Percentiles rank a stretch among this genome's conserved stretches.
phyloP scores from a whole-genome alignment of 164 flowering plant species.

The Stephania japonica region DNA sequence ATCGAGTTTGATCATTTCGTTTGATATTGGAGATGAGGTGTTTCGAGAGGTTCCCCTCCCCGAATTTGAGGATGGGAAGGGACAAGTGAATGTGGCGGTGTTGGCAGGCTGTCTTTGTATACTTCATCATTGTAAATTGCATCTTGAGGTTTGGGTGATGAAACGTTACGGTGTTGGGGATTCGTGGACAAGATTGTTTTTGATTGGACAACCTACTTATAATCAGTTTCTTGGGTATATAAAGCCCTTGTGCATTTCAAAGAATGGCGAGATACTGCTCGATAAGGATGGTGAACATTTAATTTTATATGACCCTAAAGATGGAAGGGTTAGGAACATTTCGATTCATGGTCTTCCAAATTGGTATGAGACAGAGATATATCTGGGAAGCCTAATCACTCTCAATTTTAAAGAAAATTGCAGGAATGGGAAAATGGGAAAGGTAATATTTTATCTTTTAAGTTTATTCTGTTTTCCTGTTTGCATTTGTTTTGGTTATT shows the following conservation, averaged over 20 bases:
- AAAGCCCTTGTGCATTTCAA: neutral
- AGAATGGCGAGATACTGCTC: conserved; percentile 1
- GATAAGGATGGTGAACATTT: neutral
- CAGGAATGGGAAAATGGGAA: neutral
- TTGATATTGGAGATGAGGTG: conserved; percentile 20
- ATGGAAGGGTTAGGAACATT: neutral
- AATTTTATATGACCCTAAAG: conserved; percentile 5
- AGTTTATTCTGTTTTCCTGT: neutral
- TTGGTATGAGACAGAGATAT: neutral
- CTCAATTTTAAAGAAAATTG: neutral
- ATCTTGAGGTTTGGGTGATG: conserved; percentile 7
- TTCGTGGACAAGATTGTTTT: neutral
- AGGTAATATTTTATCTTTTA: neutral
- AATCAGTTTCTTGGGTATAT: neutral
- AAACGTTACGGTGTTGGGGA: conserved; percentile 4
- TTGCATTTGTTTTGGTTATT: neutral
- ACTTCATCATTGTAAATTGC: neutral
- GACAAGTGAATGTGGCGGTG: neutral
- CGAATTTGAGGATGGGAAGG: neutral
- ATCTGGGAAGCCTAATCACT: conserved; percentile 5
- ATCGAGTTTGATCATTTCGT: conserved; percentile 12
- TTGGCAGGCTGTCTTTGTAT: conserved; percentile 6
- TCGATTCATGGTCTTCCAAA: conserved; percentile 5
- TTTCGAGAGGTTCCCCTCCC: conserved; percentile 15
- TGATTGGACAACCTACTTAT: neutral